Base-by-base conservation (phyloP, 352 stramenopile genomes). In the Pythium insidiosum region DNA sequence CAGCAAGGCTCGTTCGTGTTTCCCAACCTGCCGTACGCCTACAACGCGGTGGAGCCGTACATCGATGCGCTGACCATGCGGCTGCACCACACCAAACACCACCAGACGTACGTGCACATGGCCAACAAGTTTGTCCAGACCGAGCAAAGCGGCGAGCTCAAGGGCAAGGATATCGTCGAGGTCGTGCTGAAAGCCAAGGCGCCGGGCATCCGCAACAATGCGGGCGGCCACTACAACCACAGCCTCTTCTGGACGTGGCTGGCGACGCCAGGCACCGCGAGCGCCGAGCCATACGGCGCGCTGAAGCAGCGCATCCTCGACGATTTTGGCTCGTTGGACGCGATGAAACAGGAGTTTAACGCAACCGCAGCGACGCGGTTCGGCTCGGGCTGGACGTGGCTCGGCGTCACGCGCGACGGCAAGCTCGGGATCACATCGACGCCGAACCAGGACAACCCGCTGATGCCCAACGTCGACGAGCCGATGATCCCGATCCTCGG, bases 381-480 rank as follows among this genome's bases (percentile, higher is more conserved):
- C 56, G 72, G 72, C 39, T 80, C 66, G 19, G 72, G 72, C 25
- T 84, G 72, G 72, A 43, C 65, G 10, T 84, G 72, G 72, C 65
- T 84, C 6, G 61, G 61, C 7, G 61, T 71, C 13, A 34, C 50
- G 12, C 22, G 37, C 5, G 49, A 87, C 33, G 71, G 79, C 50
- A 79, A 82, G 43, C 66, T 97, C 11, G 75, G 85, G 35, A 76
- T 97, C 50, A 84, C 88, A 15, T 73, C 73, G 34, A 96, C 87
- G 20, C 70, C 76, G 20, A 97, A 97, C 65, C 89, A 97, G 66
- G 52, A 81, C 63, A 82, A 84, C 34, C 58, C 58, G 24, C 48
- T 66, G 24, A 66, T 66, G 58, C 58, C 58, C 5, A 36, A 56
- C 12, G 53, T 46, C 7, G 53, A 59, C 44, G 58, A 63, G 31